phyloP scores from a whole-genome alignment of 1,284 basidiomycete genomes.

The Naganishia albida region DNA sequence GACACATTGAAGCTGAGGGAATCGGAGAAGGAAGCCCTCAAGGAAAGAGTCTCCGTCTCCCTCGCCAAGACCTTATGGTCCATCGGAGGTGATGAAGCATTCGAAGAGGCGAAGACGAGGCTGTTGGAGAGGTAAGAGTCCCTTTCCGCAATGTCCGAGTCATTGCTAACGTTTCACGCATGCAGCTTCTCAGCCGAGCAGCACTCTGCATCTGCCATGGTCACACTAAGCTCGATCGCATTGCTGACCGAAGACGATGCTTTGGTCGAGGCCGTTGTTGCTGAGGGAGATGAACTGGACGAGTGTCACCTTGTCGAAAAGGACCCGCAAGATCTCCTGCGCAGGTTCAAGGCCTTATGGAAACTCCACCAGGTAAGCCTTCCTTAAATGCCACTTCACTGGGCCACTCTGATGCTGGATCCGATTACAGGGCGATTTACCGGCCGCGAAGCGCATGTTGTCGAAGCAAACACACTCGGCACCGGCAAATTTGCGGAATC shows the following conservation, averaged over 20 bases:
- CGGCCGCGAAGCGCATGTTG: slow-evolving; percentile 4
- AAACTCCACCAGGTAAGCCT: slow-evolving; percentile 16
- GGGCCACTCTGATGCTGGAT: not conserved
- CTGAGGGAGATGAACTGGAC: slow-evolving; percentile 74
- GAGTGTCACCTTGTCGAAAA: slow-evolving; percentile 35
- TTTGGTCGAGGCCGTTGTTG: slow-evolving; percentile 80
- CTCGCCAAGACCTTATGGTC: slow-evolving; percentile 81
- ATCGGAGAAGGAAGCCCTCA: slow-evolving; percentile 56
- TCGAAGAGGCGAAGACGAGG: slow-evolving; percentile 74
- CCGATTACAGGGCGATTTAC: slow-evolving; percentile 6
- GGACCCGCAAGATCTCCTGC: slow-evolving; percentile 21
- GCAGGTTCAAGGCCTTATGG: slow-evolving; percentile 43
- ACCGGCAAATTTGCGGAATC: not conserved
- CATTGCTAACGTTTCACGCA: slow-evolving; percentile 14
- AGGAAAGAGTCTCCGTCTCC: slow-evolving; percentile 71
- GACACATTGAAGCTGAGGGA: slow-evolving; percentile 31
- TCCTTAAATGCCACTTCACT: slow-evolving; percentile 1
- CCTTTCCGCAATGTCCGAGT: slow-evolving; percentile 17
- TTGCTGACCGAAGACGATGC: slow-evolving; percentile 74
- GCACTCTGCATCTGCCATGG: slow-evolving; percentile 67
- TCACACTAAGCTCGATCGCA: slow-evolving; percentile 80
- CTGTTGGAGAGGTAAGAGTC: slow-evolving; percentile 74
- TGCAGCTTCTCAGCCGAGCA: slow-evolving; percentile 64
- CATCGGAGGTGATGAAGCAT: slow-evolving; percentile 69
- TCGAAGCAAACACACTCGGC: slow-evolving; percentile 3